These are phyloP conservation scores for Kappamyces sp. DNA, from an alignment of 192 early-diverging fungal genomes.

Conservation along the genomic window DNA sequence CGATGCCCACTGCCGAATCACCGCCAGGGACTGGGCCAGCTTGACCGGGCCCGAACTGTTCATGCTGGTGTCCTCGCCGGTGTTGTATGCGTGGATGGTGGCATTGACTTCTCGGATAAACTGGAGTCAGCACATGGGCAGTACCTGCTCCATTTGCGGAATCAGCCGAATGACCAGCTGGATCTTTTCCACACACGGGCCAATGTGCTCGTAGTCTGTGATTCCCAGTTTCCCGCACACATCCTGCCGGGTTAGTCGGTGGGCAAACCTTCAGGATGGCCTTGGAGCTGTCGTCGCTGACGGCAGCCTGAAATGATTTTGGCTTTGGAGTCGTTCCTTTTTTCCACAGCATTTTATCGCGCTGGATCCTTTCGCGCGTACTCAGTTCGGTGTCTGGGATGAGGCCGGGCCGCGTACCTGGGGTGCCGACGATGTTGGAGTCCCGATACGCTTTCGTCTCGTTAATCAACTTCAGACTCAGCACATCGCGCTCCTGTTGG, in stretches of 20 bases:
- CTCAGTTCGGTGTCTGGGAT: constrained; percentile 1
- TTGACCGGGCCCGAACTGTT: neutral
- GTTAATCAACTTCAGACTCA: constrained; percentile 2
- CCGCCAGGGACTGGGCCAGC: constrained; percentile 1
- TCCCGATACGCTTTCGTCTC: neutral
- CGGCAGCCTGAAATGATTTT: neutral
- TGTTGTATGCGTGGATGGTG: constrained; percentile 8
- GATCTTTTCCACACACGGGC: constrained; percentile 14
- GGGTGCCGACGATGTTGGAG: neutral
- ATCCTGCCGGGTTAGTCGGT: neutral
- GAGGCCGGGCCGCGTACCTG: neutral
- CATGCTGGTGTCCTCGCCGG: neutral
- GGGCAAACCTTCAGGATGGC: neutral
- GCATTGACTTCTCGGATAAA: constrained; percentile 13
- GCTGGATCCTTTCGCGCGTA: constrained; percentile 6
- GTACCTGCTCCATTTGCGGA: constrained; percentile 31
- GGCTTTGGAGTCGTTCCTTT: neutral
- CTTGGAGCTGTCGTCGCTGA: neutral
- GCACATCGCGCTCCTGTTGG: neutral
- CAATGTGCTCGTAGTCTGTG: constrained; percentile 10
- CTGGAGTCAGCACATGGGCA: neutral
- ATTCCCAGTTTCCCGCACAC: constrained; percentile 12
- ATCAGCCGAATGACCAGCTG: constrained; percentile 18
- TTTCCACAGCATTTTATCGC: constrained; percentile 14
- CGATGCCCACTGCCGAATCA: constrained; percentile 9